A percentile compares a stretch with the other conserved stretches of the same genome.
Evolutionary conservation across 129 eudicot genomes (phyloP).

Genomic region (Saussurea involucrata): DNA sequence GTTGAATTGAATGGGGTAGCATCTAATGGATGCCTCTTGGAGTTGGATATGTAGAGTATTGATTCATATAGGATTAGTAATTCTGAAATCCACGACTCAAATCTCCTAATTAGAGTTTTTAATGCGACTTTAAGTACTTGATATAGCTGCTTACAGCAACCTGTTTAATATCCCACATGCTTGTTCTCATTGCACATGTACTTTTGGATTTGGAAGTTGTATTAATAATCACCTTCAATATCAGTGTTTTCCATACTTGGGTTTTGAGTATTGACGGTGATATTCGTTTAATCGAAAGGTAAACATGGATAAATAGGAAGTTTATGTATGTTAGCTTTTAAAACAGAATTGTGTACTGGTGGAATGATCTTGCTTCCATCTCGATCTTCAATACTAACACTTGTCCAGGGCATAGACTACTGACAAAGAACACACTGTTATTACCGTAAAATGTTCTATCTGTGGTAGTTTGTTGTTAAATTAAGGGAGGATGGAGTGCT

Average conservation of each 20-base stretch:
- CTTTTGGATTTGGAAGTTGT: not conserved
- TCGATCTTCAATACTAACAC: not conserved
- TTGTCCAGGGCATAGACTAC: not conserved
- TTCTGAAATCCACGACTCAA: not conserved
- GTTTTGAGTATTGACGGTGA: not conserved
- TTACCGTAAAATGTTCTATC: not conserved
- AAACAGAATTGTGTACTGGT: not conserved
- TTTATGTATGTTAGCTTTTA: not conserved
- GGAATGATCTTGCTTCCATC: not conserved
- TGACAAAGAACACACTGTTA: not conserved
- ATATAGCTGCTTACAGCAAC: not conserved
- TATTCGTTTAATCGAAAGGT: not conserved
- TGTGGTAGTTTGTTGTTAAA: not conserved
- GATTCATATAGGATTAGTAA: not conserved
- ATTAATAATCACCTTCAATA: not conserved
- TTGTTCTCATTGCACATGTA: not conserved
- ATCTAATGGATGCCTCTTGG: not conserved
- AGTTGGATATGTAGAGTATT: not conserved
- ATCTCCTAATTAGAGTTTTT: slow-evolving; percentile 1
- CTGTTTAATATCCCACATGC: not conserved
- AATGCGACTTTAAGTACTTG: not conserved
- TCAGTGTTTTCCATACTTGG: not conserved
- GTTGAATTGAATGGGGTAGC: not conserved
- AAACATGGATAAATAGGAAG: not conserved
- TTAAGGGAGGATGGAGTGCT: not conserved